Evolutionary conservation across 1,284 basidiomycete genomes (phyloP), one percentile per base, ranked within the genome.

Genomic region (Boletellus dicymbophilus): DNA sequence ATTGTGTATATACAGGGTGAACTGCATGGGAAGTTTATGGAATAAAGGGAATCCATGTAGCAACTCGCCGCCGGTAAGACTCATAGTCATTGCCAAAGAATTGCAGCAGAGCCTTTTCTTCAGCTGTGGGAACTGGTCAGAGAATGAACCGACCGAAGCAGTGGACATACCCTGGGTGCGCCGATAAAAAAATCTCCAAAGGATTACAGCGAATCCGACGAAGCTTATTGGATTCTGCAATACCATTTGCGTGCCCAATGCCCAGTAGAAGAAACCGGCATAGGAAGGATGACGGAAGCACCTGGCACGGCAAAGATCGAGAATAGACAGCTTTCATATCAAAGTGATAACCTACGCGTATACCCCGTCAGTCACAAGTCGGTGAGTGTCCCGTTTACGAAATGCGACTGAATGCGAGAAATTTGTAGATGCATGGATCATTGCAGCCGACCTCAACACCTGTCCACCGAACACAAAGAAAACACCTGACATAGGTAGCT

Each of bases 211-310:
- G 55, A 85, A 95, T 3, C 83, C 63, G 2, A 82, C 45, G 62
- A 93, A 88, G 13, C 84, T 85, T 22, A 95, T 36, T 0, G 91
- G 81, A 67, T 99, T 99, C 60, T 92, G 92, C 23, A 99, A 76
- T 4, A 95, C 80, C n/a, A 99, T 69, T 66, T 99, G 95, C 0
- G 95, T 98, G 2, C 93, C 93, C 27, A 99, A 62, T 0, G 95
- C 95, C 96, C 96, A 99, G 70, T 96, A 98, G 71, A 91, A 97
- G 76, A 99, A 99, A 4, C 96, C 97, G 1, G 92, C 83, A 61
- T 99, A 99, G 0, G 95, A 97, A 10, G 97, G 97, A 68, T 99
- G 97, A 6, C 97, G 85, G 51, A 87, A 90, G 80, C 84, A 93
- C 22, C 93, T 95, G 39, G 23, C 22, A 58, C 20, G 36, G 37